phyloP scores from a whole-genome alignment of 2,329 filamentous ascomycete genomes.

The Xylaria sp. region DNA sequence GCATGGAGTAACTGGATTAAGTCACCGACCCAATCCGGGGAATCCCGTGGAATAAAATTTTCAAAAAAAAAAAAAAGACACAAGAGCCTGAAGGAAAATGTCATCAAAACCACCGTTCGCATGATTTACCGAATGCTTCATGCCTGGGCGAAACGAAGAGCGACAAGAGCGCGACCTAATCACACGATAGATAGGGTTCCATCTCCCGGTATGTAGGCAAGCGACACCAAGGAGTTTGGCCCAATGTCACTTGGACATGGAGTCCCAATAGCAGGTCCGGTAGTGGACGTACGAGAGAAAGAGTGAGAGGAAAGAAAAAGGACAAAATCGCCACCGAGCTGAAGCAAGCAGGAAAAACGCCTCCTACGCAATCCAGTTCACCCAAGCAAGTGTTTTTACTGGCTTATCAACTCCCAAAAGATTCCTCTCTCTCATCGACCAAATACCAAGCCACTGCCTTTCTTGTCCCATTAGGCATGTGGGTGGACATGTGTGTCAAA shows the following conservation, averaged over 20 bases:
- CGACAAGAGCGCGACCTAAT: slow-evolving; percentile 3
- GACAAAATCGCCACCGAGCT: slow-evolving; percentile 5
- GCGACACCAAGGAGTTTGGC: slow-evolving; percentile 13
- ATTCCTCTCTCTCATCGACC: no score
- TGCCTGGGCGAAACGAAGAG: not conserved
- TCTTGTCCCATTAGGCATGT: not conserved
- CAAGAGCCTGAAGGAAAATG: not conserved
- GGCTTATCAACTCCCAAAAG: slow-evolving; percentile 7
- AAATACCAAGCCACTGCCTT: slow-evolving; percentile 1
- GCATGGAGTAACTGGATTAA: not conserved
- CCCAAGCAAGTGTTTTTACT: not conserved
- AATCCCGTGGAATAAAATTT: not conserved
- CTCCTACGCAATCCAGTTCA: slow-evolving; percentile 10
- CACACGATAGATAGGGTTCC: slow-evolving; percentile 16
- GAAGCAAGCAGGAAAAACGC: slow-evolving; percentile 6
- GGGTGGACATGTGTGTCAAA: not conserved
- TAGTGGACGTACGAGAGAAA: not conserved
- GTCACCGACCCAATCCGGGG: not conserved
- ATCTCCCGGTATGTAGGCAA: slow-evolving; percentile 19
- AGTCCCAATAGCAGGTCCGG: slow-evolving; percentile 5
- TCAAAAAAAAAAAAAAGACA: not conserved
- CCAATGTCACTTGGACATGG: slow-evolving; percentile 16
- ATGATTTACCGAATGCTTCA: not conserved
- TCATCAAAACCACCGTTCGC: not conserved
- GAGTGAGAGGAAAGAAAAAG: no score